Base-by-base conservation (phyloP, 345 rosid species). In the Brassica incana region DNA sequence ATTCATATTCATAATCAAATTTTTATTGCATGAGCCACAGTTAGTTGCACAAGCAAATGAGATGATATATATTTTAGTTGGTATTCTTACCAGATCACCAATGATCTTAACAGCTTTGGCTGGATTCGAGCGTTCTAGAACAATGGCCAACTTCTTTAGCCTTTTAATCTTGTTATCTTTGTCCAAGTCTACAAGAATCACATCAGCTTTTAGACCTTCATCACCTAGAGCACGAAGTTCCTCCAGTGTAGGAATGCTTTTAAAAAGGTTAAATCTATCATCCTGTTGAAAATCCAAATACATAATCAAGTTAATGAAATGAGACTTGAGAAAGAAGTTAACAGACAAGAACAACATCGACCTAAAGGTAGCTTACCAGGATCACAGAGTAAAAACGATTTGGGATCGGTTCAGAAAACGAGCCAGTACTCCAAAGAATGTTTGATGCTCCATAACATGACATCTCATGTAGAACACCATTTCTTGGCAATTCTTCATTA, bases 361-460 rank as follows among this genome's bases (percentile, higher is more conserved):
- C 15, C 5, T 45, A n/a, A 60, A 80, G 50, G 27, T 38, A 63
- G 72, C 90, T 89, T 81, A 89, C 94, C 71, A 85, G 91, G 68
- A 84, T 79, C 69, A 92, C 84, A 48, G 85, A 90, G 86, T 92
- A 92, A 83, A 91, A 91, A 43, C 97, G 96, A 86, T 83, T 82
- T 63, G 94, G 95, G 25, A 93, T 90, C n/a, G 77, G 86, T 30
- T 88, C 90, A 68, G 90, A 86, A 68, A 89, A 90, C 76, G 85
- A 84, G 68, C 94, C 91, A 18, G 87, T 91, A 78, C 85, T 90
- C 98, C 97, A 93, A 20, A 93, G 91, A 77, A 83, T 84, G 79
- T 93, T 89, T 5, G 99, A 91, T 77, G 93, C 93, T 54, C 83
- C 88, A 77, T 80, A 90, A 38, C 86, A 78, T 61, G 90, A 78